A percentile compares a stretch with the other conserved stretches of the same genome.
phyloP scores from a whole-genome alignment of 345 rosid genomes.

The Carallia brachiata region DNA sequence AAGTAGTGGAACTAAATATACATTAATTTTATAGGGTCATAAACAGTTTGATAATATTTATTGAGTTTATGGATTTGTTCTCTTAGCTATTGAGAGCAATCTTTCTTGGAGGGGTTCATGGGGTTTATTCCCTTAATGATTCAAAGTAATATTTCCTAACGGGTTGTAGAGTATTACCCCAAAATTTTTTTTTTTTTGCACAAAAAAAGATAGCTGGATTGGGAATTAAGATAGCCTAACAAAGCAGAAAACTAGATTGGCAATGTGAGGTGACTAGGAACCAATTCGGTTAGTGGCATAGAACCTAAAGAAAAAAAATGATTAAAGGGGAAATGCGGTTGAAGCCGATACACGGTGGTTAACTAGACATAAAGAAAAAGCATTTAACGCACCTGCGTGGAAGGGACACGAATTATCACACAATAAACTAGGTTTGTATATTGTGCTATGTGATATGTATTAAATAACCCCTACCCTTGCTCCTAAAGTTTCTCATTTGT shows the following conservation, averaged over 20 bases:
- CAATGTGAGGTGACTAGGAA: neutral
- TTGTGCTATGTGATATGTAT: conserved; percentile 15
- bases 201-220: too few relatives aligned
- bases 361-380: neutral
- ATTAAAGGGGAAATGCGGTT: neutral
- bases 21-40: too few relatives aligned
- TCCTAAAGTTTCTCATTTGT: conserved; percentile 14
- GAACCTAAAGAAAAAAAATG: neutral
- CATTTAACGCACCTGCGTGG: neutral
- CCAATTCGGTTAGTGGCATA: neutral
- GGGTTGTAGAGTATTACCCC: too few relatives aligned
- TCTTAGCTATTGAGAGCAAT: too few relatives aligned
- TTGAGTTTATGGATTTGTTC: too few relatives aligned
- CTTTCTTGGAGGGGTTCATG: too few relatives aligned
- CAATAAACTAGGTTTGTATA: conserved; percentile 17
- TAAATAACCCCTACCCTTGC: conserved; percentile 27
- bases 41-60: too few relatives aligned
- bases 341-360: neutral
- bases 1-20: too few relatives aligned
- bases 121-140: too few relatives aligned
- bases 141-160: too few relatives aligned
- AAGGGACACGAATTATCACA: neutral
- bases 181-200: too few relatives aligned
- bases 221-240: neutral
- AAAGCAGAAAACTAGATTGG: neutral